phyloP scores from a whole-genome alignment of 352 stramenopile genomes.

The Bremia lactucae region DNA sequence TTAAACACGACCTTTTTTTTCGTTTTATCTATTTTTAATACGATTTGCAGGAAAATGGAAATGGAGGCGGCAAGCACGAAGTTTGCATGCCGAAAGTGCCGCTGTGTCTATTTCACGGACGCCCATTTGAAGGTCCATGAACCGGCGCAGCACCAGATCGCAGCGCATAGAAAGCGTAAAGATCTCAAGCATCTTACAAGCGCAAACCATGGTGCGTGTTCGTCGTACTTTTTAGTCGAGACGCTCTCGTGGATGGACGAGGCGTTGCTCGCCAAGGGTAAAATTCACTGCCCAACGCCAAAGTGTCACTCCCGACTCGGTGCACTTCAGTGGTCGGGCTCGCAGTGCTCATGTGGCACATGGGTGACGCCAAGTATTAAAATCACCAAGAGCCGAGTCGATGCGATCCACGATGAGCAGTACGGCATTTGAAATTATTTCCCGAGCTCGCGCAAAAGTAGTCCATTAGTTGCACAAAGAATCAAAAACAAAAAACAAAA shows the following conservation, averaged over 20 bases:
- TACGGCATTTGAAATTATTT: constrained; percentile 24
- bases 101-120: constrained; percentile 52
- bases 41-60: no score
- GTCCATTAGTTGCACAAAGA: no score
- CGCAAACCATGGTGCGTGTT: constrained; percentile 33
- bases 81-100: constrained; percentile 69
- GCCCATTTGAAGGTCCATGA: constrained; percentile 43
- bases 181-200: constrained; percentile 43
- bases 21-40: no score
- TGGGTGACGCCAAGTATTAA: constrained; percentile 80
- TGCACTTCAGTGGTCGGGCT: constrained; percentile 65
- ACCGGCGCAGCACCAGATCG: constrained; percentile 60
- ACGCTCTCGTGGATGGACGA: constrained; percentile 69
- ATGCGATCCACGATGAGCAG: constrained; percentile 25
- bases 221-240: constrained; percentile 64
- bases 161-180: constrained; percentile 53
- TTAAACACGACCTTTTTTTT: no score
- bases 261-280: constrained; percentile 41
- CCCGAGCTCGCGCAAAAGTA: no score
- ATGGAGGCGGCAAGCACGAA: no score
- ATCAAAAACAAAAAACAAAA: no score
- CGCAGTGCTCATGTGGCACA: constrained; percentile 73
- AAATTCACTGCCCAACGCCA: constrained; percentile 53
- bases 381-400: constrained; percentile 71
- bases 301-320: constrained; percentile 67